These are phyloP conservation scores for Phytomonas francai DNA, from an alignment of 208 protist genomes.

Conservation along the genomic window DNA sequence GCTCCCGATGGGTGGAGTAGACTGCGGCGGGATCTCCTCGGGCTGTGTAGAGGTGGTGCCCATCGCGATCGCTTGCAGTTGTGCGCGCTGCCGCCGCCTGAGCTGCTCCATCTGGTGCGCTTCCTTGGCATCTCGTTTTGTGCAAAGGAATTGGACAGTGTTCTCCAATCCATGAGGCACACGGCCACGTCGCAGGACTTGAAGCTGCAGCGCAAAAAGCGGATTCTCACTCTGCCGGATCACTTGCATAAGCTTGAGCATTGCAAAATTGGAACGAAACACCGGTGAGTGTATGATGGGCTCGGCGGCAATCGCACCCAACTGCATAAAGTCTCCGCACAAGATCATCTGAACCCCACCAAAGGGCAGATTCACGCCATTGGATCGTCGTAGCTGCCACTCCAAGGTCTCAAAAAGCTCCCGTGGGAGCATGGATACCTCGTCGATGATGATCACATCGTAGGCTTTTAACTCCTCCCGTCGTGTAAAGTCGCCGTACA, in stretches of 20 bases:
- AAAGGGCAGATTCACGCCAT: slow-evolving; percentile 76
- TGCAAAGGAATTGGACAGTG: slow-evolving; percentile 45
- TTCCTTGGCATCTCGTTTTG: slow-evolving; percentile 15
- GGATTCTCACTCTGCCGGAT: slow-evolving; percentile 47
- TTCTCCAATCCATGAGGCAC: slow-evolving; percentile 55
- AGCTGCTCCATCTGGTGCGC: slow-evolving; percentile 14
- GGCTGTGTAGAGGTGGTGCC: neutral
- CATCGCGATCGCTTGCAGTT: slow-evolving; percentile 16
- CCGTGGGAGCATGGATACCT: slow-evolving; percentile 86
- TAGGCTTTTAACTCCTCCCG: slow-evolving; percentile 55
- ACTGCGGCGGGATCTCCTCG: neutral
- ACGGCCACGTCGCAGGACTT: slow-evolving; percentile 56
- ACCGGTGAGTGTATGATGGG: slow-evolving; percentile 57
- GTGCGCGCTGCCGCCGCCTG: slow-evolving; percentile 16
- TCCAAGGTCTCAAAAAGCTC: slow-evolving; percentile 82
- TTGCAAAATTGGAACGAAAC: slow-evolving; percentile 74
- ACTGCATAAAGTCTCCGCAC: slow-evolving; percentile 90
- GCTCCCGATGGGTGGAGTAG: neutral
- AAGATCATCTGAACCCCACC: slow-evolving; percentile 90
- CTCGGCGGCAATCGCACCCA: slow-evolving; percentile 58
- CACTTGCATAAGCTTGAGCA: slow-evolving; percentile 62
- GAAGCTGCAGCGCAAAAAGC: slow-evolving; percentile 57
- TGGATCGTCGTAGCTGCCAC: slow-evolving; percentile 57
- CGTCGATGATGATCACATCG: slow-evolving; percentile 91
- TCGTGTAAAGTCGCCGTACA: slow-evolving; percentile 58